Base-by-base conservation (phyloP, 495 filamentous ascomycete genomes). In the Hyaloscypha hepaticicola region DNA sequence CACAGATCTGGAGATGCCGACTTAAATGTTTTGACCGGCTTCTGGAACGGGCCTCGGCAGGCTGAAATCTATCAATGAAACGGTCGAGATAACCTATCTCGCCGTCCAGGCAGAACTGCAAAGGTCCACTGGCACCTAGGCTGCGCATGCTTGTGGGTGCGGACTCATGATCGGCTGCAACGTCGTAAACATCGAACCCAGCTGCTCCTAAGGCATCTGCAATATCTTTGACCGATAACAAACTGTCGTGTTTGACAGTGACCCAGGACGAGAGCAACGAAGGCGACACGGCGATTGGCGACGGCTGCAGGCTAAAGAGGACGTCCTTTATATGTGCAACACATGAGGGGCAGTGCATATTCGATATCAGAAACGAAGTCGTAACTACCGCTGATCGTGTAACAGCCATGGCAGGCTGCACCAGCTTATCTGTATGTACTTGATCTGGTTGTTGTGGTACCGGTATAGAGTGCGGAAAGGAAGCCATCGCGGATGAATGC, bases 271-370 rank as follows among this genome's bases (percentile, higher is more conserved):
- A 83, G 58, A 87, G 77, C 24, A 87, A 77, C 55, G 83, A 86
- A 53, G 82, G 78, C 55, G 84, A 85, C 12, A 87, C 78, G 77
- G 79, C 82, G 60, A 65, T 67, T 53, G 85, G 73, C 26, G 67
- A 66, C 26, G 73, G 77, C 16, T 74, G 66, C 16, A 78, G 77
- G 8, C 77, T 66, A 19, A 66, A 74, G 45, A 87, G 66, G 65
- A 75, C 75, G 41, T 77, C 70, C 68, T 82, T 77, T 72, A 88
- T 87, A 67, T 77, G 74, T 24, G 79, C 79, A n/a, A 86, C 79
- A 66, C 85, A 88, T 55, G 84, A 83, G 29, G 85, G 81, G 76
- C 85, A 88, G 70, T 88, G 86, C n/a, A 88, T 76, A 76, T 87
- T 87, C 56, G 76, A 77, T 53, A 85, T 72, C 25, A 85, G 71